phyloP scores from a whole-genome alignment of 2,329 filamentous ascomycete species.

The Macrophomina phaseolina region DNA sequence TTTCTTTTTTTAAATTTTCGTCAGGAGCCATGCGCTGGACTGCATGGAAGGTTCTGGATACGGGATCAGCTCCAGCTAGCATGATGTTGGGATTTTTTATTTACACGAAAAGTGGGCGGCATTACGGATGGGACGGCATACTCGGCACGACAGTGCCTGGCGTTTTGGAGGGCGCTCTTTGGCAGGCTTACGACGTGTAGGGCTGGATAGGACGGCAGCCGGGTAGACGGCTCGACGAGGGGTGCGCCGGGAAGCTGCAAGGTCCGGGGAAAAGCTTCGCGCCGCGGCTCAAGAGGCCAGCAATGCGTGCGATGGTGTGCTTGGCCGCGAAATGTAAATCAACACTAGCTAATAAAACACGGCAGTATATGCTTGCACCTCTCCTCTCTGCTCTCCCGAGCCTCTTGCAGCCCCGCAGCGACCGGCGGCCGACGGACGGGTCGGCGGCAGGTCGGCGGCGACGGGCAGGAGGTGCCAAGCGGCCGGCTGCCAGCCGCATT shows the following conservation, averaged over 20 bases:
- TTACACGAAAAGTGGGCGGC: slow-evolving; percentile 9
- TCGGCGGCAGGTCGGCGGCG: neutral
- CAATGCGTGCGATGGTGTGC: slow-evolving; percentile 11
- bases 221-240: slow-evolving; percentile 5
- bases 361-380: neutral
- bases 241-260: slow-evolving; percentile 11
- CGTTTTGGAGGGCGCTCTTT: neutral
- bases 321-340: slow-evolving; percentile 7
- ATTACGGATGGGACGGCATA: slow-evolving; percentile 21
- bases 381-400: neutral
- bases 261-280: slow-evolving; percentile 14
- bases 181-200: neutral
- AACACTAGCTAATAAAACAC: slow-evolving; percentile 8
- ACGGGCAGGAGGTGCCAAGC: slow-evolving; percentile 9
- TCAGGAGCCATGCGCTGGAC: too few species aligned
- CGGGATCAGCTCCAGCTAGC: neutral
- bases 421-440: neutral
- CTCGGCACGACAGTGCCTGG: slow-evolving; percentile 19
- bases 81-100: neutral
- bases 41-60: slow-evolving; percentile 10
- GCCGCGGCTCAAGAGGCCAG: slow-evolving; percentile 15
- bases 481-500: slow-evolving; percentile 22
- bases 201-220: neutral
- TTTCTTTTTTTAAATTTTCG: neutral
- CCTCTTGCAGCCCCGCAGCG: neutral